Conservation (phyloP, 352 stramenopile species). For the Phytophthora gonapodyides region DNA sequence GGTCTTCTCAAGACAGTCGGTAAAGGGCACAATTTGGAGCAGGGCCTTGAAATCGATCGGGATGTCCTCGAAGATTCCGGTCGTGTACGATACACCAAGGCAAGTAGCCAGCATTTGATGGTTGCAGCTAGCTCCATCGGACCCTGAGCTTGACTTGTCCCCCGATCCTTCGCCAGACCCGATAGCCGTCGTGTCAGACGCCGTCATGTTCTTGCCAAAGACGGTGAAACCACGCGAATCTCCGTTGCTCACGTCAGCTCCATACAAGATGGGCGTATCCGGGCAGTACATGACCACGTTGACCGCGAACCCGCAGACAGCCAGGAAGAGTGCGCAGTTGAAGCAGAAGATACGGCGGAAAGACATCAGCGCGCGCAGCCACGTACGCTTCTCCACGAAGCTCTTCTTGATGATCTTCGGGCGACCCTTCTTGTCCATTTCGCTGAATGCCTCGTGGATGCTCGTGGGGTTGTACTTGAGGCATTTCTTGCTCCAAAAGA, state of each 20-base stretch:
- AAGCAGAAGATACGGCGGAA: slow-evolving; percentile 88
- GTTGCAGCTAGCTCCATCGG: slow-evolving; percentile 46
- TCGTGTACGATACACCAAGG: slow-evolving; percentile 57
- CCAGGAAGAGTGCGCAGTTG: slow-evolving; percentile 77
- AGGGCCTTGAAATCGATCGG: slow-evolving; percentile 82
- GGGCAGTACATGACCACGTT: slow-evolving; percentile 84
- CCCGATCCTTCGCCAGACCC: slow-evolving; percentile 33
- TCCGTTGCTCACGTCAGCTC: slow-evolving; percentile 50
- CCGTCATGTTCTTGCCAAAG: slow-evolving; percentile 66
- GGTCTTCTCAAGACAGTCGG: slow-evolving; percentile 64
- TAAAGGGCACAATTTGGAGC: slow-evolving; percentile 66
- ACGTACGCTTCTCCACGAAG: slow-evolving; percentile 82
- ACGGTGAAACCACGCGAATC: slow-evolving; percentile 55
- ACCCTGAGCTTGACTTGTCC: slow-evolving; percentile 35
- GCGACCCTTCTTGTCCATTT: slow-evolving; percentile 81
- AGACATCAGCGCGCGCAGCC: slow-evolving; percentile 72
- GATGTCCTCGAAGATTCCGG: slow-evolving; percentile 46
- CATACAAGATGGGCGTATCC: slow-evolving; percentile 79
- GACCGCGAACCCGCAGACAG: slow-evolving; percentile 63
- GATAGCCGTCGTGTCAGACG: slow-evolving; percentile 40
- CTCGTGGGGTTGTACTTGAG: slow-evolving; percentile 73
- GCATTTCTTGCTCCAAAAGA: slow-evolving; percentile 89
- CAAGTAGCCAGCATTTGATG: slow-evolving; percentile 73
- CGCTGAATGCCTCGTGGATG: slow-evolving; percentile 72
- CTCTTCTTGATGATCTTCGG: slow-evolving; percentile 86